Percentiles rank a stretch among this genome's conserved stretches.
These are phyloP conservation scores for Zychaea mexicana DNA, from an alignment of 371 early-diverging fungal species.

Conservation along the genomic window DNA sequence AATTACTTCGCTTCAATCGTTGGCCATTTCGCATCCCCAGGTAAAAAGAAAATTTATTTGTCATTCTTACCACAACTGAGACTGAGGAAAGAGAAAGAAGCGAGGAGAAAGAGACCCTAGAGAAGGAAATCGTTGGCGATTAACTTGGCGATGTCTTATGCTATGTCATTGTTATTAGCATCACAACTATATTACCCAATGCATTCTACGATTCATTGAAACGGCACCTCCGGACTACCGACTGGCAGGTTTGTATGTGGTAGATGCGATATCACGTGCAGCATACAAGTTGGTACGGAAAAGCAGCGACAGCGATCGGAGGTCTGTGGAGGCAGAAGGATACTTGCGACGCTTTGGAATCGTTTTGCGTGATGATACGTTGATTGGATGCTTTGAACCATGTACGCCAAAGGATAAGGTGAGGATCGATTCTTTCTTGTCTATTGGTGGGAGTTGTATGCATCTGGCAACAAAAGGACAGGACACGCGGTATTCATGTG, in stretches of 20 bases:
- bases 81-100: background rate
- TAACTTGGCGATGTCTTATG: no score
- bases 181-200: slow-evolving; percentile 58
- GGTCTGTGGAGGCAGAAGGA: slow-evolving; percentile 26
- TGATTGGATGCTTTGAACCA: slow-evolving; percentile 33
- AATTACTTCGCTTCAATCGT: slow-evolving; percentile 53
- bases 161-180: slow-evolving; percentile 34
- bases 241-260: slow-evolving; percentile 68
- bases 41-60: slow-evolving; percentile 28
- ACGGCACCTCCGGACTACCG: slow-evolving; percentile 62
- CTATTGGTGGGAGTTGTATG: background rate
- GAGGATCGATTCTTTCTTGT: slow-evolving; percentile 17
- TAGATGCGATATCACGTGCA: slow-evolving; percentile 66
- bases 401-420: slow-evolving; percentile 54
- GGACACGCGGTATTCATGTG: no score
- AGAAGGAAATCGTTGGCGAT: no score
- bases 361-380: slow-evolving; percentile 33
- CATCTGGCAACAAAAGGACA: no score
- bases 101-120: background rate
- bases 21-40: slow-evolving; percentile 59
- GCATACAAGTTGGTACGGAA: slow-evolving; percentile 44
- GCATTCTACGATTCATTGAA: slow-evolving; percentile 55
- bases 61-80: background rate
- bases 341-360: slow-evolving; percentile 44
- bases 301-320: slow-evolving; percentile 27